A percentile compares a stretch with the other conserved stretches of the same genome.
phyloP scores from a whole-genome alignment of 2,329 filamentous ascomycete genomes.

The Paraphoma sp. region DNA sequence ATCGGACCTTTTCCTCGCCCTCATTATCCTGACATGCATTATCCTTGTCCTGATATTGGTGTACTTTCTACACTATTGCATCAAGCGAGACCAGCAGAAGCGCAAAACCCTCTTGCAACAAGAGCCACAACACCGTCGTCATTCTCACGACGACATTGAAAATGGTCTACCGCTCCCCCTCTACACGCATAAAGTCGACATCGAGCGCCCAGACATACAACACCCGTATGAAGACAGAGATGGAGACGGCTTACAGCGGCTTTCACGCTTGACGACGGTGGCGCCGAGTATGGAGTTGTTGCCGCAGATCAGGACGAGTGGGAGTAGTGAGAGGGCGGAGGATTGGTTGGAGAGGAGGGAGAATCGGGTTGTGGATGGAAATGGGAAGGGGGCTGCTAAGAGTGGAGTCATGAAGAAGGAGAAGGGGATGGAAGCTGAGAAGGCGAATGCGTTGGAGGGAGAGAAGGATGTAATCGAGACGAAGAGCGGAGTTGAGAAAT shows the following conservation, averaged over 20 bases:
- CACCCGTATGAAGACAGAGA: conserved; percentile 5
- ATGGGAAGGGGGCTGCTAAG: neutral
- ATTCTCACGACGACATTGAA: conserved; percentile 4
- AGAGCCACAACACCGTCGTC: neutral
- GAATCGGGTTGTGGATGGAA: conserved; percentile 3
- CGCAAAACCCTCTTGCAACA: neutral
- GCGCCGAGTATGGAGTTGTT: conserved; percentile 16
- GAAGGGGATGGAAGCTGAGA: conserved; percentile 1
- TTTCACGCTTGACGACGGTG: conserved; percentile 4
- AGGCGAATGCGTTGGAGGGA: conserved; percentile 8
- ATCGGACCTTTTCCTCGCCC: conserved; percentile 16
- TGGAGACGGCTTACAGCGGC: conserved; percentile 9
- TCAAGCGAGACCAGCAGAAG: conserved; percentile 4
- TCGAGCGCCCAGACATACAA: neutral
- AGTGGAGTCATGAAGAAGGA: conserved; percentile 1
- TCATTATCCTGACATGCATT: conserved; percentile 18
- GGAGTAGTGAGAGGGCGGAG: conserved; percentile 20
- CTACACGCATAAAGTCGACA: neutral
- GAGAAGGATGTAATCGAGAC: neutral
- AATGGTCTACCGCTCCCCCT: neutral
- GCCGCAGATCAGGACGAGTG: conserved; percentile 15
- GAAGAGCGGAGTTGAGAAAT: too few species aligned
- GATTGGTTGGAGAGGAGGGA: conserved; percentile 25
- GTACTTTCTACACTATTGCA: conserved; percentile 17
- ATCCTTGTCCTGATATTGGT: conserved; percentile 21